Conservation (phyloP, 2,329 filamentous ascomycete species). For the Colletotrichum abscissum region DNA sequence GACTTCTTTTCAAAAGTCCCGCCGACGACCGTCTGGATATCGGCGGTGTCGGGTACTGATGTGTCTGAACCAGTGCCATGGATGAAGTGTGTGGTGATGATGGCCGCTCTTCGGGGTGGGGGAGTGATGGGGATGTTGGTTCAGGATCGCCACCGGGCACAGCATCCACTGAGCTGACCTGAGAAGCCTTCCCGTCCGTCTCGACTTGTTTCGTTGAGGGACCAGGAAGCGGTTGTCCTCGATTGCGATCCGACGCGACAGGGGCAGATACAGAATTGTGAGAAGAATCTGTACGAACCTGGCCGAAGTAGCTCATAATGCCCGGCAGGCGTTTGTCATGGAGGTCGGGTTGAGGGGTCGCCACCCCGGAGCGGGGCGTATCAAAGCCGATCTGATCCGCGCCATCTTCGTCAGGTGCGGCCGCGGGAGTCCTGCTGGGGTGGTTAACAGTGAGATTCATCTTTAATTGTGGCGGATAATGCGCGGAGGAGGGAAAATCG, state of each 20-base stretch:
- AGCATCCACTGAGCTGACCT: conserved; percentile 34
- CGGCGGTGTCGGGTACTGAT: conserved; percentile 38
- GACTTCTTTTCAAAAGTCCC: conserved; percentile 44
- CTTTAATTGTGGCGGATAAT: conserved; percentile 36
- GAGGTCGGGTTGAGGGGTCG: conserved; percentile 92
- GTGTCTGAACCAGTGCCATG: conserved; percentile 22
- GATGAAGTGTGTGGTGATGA: conserved; percentile 25
- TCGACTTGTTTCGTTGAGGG: conserved; percentile 34
- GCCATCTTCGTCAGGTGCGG: conserved; percentile 74
- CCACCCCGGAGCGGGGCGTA: conserved; percentile 89
- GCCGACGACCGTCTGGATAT: conserved; percentile 37
- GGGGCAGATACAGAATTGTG: conserved; percentile 45
- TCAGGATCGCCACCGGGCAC: conserved; percentile 33
- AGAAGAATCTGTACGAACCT: conserved; percentile 91
- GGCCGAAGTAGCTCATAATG: conserved; percentile 97
- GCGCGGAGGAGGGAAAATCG: conserved; percentile 28
- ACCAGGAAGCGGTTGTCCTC: conserved; percentile 25
- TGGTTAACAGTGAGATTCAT: conserved; percentile 63
- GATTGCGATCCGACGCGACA: conserved; percentile 41
- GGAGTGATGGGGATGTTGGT: conserved; percentile 30
- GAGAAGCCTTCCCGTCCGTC: conserved; percentile 22
- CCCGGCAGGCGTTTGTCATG: conserved; percentile 95
- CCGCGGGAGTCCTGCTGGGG: conserved; percentile 61
- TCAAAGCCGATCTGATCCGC: conserved; percentile 84
- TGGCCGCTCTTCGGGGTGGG: conserved; percentile 9